These are phyloP conservation scores for Oryza australiensis DNA, from an alignment of 176 grass and related monocot genomes.

Conservation along the genomic window DNA sequence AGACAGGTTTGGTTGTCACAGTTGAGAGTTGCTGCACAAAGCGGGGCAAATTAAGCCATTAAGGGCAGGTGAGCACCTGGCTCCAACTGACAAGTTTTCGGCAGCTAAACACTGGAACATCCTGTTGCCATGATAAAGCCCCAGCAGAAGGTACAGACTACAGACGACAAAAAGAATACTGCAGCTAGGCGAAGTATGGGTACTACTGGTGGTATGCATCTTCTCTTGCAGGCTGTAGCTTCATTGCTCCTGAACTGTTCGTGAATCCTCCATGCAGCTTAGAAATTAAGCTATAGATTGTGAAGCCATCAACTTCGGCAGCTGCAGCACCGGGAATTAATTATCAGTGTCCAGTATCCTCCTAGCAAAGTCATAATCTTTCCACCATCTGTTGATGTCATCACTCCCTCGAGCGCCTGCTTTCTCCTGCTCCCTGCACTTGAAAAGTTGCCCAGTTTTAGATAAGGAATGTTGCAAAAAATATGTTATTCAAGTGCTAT, in stretches of 20 bases:
- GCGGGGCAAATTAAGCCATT: not conserved
- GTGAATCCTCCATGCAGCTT: not conserved
- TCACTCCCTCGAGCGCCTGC: not conserved
- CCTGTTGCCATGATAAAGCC: not conserved
- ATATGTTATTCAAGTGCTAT: not conserved
- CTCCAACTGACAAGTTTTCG: conserved; percentile 3
- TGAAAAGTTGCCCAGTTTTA: not conserved
- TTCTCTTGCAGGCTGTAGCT: not conserved
- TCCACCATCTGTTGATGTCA: not conserved
- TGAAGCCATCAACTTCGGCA: conserved; percentile 7
- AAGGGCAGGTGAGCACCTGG: not conserved
- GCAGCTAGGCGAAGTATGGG: not conserved
- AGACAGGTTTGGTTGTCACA: not conserved
- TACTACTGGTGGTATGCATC: not conserved
- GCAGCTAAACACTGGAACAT: not conserved
- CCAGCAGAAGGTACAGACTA: not conserved
- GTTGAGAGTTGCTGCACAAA: not conserved
- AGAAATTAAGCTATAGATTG: not conserved
- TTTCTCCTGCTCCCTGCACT: not conserved
- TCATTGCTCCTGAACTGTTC: not conserved
- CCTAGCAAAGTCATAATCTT: not conserved
- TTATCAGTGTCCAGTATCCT: not conserved
- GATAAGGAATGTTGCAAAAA: not conserved
- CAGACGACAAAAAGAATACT: not conserved
- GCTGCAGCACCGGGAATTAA: not conserved